Base-by-base conservation (phyloP, 2,329 filamentous ascomycete species). In the Blastomyces silverae region DNA sequence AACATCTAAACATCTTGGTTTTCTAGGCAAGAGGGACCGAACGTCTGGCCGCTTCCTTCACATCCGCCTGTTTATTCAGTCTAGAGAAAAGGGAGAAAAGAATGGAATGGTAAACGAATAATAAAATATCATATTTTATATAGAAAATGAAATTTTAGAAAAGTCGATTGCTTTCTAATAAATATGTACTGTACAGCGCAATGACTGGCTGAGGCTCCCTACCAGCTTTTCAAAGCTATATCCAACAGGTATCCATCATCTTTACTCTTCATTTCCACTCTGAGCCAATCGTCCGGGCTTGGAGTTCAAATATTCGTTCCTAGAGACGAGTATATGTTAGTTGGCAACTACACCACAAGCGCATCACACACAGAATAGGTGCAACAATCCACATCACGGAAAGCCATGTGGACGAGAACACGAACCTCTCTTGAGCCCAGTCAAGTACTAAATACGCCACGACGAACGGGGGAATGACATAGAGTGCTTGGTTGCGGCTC, bases 341-440 rank as follows among this genome's bases (percentile, higher is more conserved):
- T 64, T 42, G 53, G 61, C 59, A 57, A 65, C 50, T 25, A 20
- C 22, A 13, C 20, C 25, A 44, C n/a, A 44, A 15, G 15, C 2
- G 11, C 3, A 28, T 8, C 48, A 20, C 37, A 15, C 7, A 10
- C 20, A 34, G 15, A 13, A 42, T 11, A 62, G 11, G 37, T 20
- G 31, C 17, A 53, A 63, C 15, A 69, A 64, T 67, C 63, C 60
- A 65, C 34, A 52, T 25, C 17, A 46, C 57, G 58, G 31, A 20
- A 34, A 25, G 34, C 37, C 10, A 50, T 46, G 13, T 25, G 25
- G 37, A 20, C 39, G 17, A 52, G 57, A 13, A 55, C 34, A 80
- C 87, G 72, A 85, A 97, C 94, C 87, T 87, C 81, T 96, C 88
- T 74, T 86, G 88, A 70, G 94, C 93, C 94, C 94, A 99, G 76